These are phyloP conservation scores for Xylariaceae sp. DNA, from an alignment of 2,329 filamentous ascomycete genomes.

Conservation along the genomic window DNA sequence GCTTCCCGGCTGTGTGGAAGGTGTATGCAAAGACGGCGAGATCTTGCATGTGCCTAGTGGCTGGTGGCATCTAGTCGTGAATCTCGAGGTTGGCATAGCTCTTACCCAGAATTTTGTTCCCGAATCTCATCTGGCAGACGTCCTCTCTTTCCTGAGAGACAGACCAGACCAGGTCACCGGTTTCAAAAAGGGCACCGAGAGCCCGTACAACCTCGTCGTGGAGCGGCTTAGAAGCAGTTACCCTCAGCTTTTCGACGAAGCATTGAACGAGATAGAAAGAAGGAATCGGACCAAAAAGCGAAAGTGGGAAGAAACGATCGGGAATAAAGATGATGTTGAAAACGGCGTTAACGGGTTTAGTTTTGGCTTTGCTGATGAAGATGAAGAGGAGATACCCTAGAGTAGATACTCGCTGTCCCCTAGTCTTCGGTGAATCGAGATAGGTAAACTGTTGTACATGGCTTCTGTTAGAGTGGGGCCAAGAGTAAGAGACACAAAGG, in stretches of 20 bases:
- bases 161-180: slow-evolving; percentile 86
- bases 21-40: slow-evolving; percentile 81
- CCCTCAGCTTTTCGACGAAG: slow-evolving; percentile 69
- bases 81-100: slow-evolving; percentile 81
- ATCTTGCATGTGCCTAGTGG: slow-evolving; percentile 90
- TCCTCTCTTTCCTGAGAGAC: slow-evolving; percentile 78
- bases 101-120: slow-evolving; percentile 97
- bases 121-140: slow-evolving; percentile 69
- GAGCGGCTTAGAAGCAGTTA: slow-evolving; percentile 64
- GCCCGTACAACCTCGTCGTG: slow-evolving; percentile 77
- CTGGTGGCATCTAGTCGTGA: slow-evolving; percentile 97
- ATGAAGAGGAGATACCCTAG: slow-evolving; percentile 51
- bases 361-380: slow-evolving; percentile 55
- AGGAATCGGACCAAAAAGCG: slow-evolving; percentile 69
- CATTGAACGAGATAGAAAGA: slow-evolving; percentile 65
- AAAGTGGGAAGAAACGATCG: slow-evolving; percentile 83
- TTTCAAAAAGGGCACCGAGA: slow-evolving; percentile 70
- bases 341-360: slow-evolving; percentile 48
- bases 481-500: slow-evolving; percentile 6
- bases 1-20: slow-evolving; percentile 79
- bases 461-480: slow-evolving; percentile 11
- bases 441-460: background rate
- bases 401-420: background rate
- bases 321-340: slow-evolving; percentile 47
- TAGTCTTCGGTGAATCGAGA: background rate